Evolutionary conservation across 2,329 filamentous ascomycete genomes (phyloP).

Genomic region (Stemphylium beticola): DNA sequence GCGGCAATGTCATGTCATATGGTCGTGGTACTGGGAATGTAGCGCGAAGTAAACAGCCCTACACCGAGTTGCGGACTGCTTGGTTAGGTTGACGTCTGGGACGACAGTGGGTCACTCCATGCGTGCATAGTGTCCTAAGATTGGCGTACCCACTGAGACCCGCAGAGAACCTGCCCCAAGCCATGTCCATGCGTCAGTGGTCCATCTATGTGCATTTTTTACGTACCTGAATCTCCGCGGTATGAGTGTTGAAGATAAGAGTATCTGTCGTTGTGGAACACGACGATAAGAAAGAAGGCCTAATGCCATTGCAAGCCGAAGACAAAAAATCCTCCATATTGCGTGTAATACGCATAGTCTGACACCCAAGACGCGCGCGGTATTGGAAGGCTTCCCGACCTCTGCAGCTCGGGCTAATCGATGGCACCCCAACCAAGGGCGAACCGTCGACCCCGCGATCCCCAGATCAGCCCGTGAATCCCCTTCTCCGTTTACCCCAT

Average conservation of each 20-base stretch:
- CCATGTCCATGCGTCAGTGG: neutral
- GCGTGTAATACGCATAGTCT: neutral
- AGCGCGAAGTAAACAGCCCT: neutral
- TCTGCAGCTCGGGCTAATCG: neutral
- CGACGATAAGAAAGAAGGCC: slow-evolving; percentile 1
- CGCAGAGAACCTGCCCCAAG: slow-evolving; percentile 4
- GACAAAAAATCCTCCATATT: neutral
- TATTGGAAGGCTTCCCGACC: neutral
- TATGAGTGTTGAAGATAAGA: slow-evolving; percentile 7
- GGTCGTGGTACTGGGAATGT: neutral
- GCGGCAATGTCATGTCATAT: neutral
- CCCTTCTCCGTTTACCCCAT: slow-evolving; percentile 1
- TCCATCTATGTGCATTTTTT: slow-evolving; percentile 2
- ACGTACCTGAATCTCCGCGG: slow-evolving; percentile 6
- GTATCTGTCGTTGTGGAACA: neutral
- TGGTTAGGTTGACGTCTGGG: slow-evolving; percentile 1
- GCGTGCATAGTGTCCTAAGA: neutral
- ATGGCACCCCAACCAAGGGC: neutral
- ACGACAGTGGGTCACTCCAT: slow-evolving; percentile 10
- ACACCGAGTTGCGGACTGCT: neutral
- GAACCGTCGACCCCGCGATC: neutral
- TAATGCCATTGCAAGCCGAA: neutral
- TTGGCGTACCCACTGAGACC: slow-evolving; percentile 9
- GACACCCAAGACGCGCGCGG: neutral
- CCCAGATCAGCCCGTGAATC: neutral